phyloP scores from a whole-genome alignment of 352 stramenopile genomes.

The Phytophthora quininea region DNA sequence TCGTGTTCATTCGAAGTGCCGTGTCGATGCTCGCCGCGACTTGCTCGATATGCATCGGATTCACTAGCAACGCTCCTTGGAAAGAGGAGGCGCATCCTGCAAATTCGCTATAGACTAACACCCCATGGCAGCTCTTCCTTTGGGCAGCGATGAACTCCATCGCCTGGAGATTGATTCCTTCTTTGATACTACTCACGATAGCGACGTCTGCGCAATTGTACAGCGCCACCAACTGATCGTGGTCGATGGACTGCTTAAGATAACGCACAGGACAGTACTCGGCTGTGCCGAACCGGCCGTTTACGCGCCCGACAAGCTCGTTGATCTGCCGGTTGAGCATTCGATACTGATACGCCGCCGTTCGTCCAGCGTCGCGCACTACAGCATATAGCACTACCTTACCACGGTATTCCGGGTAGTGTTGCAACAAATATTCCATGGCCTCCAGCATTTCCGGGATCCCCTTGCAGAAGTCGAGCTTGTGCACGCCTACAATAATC shows the following conservation, averaged over 20 bases:
- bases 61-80: conserved; percentile 87
- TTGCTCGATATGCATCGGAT: conserved; percentile 90
- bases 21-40: conserved; percentile 85
- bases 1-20: conserved; percentile 86
- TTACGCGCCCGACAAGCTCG: conserved; percentile 89
- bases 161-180: conserved; percentile 91
- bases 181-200: conserved; percentile 89
- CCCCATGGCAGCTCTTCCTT: conserved; percentile 81
- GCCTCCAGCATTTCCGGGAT: conserved; percentile 91
- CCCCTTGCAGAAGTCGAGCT: conserved; percentile 85
- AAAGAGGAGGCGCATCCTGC: conserved; percentile 89
- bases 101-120: conserved; percentile 92
- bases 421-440: conserved; percentile 88
- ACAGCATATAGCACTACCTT: conserved; percentile 95
- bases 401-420: conserved; percentile 92
- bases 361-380: conserved; percentile 77
- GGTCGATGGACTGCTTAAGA: conserved; percentile 84
- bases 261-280: conserved; percentile 91
- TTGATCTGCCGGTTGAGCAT: conserved; percentile 91
- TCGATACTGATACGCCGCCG: conserved; percentile 71
- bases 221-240: conserved; percentile 89
- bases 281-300: conserved; percentile 85
- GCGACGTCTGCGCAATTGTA: conserved; percentile 90
- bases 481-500: conserved; percentile 79
- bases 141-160: conserved; percentile 92